A percentile compares a stretch with the other conserved stretches of the same genome.
Evolutionary conservation across 257 asterid genomes (phyloP).

Genomic region (Ocimum tenuiflorum): DNA sequence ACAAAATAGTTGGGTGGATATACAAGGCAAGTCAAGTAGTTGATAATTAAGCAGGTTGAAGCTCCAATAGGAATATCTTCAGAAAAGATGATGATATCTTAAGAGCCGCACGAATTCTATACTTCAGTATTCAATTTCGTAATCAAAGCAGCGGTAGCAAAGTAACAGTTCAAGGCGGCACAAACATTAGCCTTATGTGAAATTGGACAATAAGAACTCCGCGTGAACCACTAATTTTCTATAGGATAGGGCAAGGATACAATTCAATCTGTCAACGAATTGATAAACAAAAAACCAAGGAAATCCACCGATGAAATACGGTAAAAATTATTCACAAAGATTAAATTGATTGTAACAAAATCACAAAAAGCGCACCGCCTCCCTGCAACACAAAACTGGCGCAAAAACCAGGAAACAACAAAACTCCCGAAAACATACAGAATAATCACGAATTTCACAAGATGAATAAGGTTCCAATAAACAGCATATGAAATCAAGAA

Average conservation of each 20-base stretch:
- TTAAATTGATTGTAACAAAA: not conserved
- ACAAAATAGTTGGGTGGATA: not conserved
- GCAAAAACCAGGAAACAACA: not conserved
- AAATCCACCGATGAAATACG: not conserved
- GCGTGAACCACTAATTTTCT: conserved; percentile 20
- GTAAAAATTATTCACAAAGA: not conserved
- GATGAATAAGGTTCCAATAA: not conserved
- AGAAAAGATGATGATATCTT: not conserved
- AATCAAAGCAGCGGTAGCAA: not conserved
- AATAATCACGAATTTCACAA: not conserved
- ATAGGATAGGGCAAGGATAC: not conserved
- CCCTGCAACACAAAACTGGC: not conserved
- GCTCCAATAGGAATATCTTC: not conserved
- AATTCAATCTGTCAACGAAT: not conserved
- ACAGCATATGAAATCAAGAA: not conserved
- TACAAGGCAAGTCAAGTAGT: not conserved
- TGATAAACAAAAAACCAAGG: not conserved
- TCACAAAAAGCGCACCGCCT: not conserved
- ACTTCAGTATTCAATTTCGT: not conserved
- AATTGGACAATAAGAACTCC: not conserved
- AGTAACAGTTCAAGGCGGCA: conserved; percentile 3
- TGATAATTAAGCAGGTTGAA: not conserved
- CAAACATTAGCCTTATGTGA: not conserved
- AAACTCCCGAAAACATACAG: not conserved
- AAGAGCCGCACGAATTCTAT: not conserved